Percentiles rank a stretch among this genome's conserved stretches.
Evolutionary conservation across 129 eudicot genomes (phyloP).

Genomic region (Centrapalus pauciflorus): DNA sequence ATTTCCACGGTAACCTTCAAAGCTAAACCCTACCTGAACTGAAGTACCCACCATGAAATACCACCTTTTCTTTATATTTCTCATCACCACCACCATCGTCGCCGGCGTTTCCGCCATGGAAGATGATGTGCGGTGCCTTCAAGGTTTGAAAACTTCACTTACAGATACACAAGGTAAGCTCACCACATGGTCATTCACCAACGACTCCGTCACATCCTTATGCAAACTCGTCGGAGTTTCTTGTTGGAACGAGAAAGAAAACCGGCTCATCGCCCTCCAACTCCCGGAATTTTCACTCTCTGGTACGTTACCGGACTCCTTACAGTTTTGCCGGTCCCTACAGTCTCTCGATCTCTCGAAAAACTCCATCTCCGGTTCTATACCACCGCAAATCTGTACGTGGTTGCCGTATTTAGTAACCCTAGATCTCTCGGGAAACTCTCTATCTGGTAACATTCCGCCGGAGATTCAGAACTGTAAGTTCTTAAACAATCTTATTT

Average conservation of each 20-base stretch:
- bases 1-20: neutral
- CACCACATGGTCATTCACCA: slow-evolving; percentile 50
- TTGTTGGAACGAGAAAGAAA: slow-evolving; percentile 76
- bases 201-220: slow-evolving; percentile 42
- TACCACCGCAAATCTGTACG: slow-evolving; percentile 53
- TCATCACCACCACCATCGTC: neutral
- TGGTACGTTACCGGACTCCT: slow-evolving; percentile 52
- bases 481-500: slow-evolving; percentile 47
- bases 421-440: slow-evolving; percentile 60
- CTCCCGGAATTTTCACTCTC: slow-evolving; percentile 47
- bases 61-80: neutral
- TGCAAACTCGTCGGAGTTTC: slow-evolving; percentile 62
- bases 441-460: slow-evolving; percentile 54
- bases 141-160: slow-evolving; percentile 48
- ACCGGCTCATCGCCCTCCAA: slow-evolving; percentile 47
- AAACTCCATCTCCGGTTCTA: slow-evolving; percentile 50
- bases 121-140: slow-evolving; percentile 61
- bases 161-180: slow-evolving; percentile 41
- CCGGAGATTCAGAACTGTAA: slow-evolving; percentile 46
- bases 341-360: slow-evolving; percentile 69
- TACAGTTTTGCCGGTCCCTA: slow-evolving; percentile 54
- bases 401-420: slow-evolving; percentile 81
- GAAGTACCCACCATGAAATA: slow-evolving; percentile 11
- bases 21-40: neutral
- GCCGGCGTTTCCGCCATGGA: slow-evolving; percentile 34